These are phyloP conservation scores for Russula emetica DNA, from an alignment of 768 basidiomycete genomes.

Conservation along the genomic window DNA sequence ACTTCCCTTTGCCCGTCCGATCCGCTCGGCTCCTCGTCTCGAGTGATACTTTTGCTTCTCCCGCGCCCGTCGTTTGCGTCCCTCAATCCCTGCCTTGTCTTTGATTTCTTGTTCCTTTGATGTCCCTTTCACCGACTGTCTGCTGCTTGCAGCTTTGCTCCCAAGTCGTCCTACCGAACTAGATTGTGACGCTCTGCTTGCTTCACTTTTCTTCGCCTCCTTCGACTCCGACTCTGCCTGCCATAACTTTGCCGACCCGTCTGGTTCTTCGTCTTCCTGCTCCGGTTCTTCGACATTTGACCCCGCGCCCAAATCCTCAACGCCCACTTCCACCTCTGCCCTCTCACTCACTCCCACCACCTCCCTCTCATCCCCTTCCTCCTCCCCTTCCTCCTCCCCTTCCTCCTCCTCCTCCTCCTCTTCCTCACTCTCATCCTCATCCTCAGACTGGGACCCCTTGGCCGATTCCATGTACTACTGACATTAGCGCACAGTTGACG, in stretches of 20 bases:
- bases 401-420: conserved; percentile 31
- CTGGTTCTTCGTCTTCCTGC: neutral
- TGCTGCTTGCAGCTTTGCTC: conserved; percentile 8
- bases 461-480: conserved; percentile 29
- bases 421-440: conserved; percentile 34
- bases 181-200: neutral
- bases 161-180: conserved; percentile 4
- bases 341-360: conserved; percentile 13
- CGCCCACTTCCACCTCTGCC: conserved; percentile 10
- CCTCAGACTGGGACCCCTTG: conserved; percentile 32
- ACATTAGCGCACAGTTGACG: conserved; percentile 12
- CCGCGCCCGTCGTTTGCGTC: conserved; percentile 53
- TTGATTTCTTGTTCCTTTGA: conserved; percentile 38
- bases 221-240: neutral
- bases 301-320: neutral
- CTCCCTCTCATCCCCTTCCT: conserved; percentile 24
- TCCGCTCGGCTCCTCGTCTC: conserved; percentile 56
- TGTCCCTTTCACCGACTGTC: conserved; percentile 6
- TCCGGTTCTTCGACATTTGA: conserved; percentile 7
- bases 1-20: conserved; percentile 70
- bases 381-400: conserved; percentile 27
- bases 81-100: conserved; percentile 57
- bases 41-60: conserved; percentile 77
- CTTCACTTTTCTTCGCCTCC: neutral
- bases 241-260: neutral